Percentiles rank a stretch among this genome's conserved stretches.
Evolutionary conservation across 805 yeast species (phyloP).

Genomic region (Barnettozyma vustinii): DNA sequence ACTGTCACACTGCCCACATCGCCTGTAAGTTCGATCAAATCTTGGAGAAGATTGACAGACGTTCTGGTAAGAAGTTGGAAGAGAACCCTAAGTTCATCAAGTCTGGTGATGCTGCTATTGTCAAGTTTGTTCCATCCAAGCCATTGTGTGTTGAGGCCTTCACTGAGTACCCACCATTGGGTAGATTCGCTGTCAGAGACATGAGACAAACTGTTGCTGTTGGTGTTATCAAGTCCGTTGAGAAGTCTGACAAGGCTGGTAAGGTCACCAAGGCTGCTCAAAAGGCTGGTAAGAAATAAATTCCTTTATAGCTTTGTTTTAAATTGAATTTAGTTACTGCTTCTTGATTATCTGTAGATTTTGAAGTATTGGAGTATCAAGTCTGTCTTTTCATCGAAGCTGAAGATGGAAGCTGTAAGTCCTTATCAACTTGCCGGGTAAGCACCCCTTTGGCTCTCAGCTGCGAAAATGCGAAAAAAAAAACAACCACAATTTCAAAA

Average conservation of each 20-base stretch:
- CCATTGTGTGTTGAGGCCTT: constrained; percentile 96
- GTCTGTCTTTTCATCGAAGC: too few relatives aligned
- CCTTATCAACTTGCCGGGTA: neutral
- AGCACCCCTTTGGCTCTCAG: neutral
- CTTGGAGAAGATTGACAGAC: constrained; percentile 50
- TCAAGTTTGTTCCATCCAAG: constrained; percentile 82
- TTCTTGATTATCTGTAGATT: neutral
- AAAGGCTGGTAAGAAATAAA: constrained; percentile 27
- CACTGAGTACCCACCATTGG: constrained; percentile 95
- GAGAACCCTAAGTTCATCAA: constrained; percentile 71
- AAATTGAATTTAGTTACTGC: neutral
- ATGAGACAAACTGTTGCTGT: constrained; percentile 99
- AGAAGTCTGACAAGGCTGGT: constrained; percentile 79
- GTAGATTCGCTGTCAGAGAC: constrained; percentile 99
- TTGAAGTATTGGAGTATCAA: too few relatives aligned
- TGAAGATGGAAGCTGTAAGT: too few relatives aligned
- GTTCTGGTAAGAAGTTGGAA: constrained; percentile 91
- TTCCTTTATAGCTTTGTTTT: neutral
- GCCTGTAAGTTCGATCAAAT: constrained; percentile 84
- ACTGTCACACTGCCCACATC: constrained; percentile 91
- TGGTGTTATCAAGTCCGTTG: constrained; percentile 97
- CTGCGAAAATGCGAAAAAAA: neutral
- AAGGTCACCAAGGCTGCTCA: constrained; percentile 95
- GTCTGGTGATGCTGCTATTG: constrained; percentile 96
- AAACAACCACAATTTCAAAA: neutral